Evolutionary conservation across 106 monocot genomes (phyloP), one percentile per base, ranked within the genome.

Genomic region (Acanthochlamys bracteata): DNA sequence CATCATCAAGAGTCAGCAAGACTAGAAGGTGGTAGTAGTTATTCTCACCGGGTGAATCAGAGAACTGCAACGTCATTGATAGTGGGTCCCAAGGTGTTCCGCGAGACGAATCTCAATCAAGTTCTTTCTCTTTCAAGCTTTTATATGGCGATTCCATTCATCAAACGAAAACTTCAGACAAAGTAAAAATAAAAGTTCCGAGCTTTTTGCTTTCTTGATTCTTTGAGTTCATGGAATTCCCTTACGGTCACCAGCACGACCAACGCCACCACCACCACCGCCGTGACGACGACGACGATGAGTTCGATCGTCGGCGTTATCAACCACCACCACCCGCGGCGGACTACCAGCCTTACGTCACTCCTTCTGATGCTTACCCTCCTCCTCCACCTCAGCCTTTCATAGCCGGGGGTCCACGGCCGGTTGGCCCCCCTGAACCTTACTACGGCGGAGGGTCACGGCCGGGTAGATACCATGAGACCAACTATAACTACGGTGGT

Each of bases 201-300:
- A 43, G 43, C 13, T 43, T 7, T 13, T 43, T 43, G 43, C 43
- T 49, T 4, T 49, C 15, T 49, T 14, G 12, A 12, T 49, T 49
- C 17, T 12, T 13, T 49, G 26, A 16, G 41, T 41, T 21, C 20
- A 66, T 66, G 66, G 66, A 66, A 19, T 66, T 65, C 23, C 65
- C 66, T 7, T 53, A 53, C 3, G 66, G 53, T 10, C 64, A 51
- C 33, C 33, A 33, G 6, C n/a, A n/a, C n/a, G n/a, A n/a, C n/a
- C n/a, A 43, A 8, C 43, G 20, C 39, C 58, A 59, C 21, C 70
- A 46, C 21, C 69, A 69, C 43, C 57, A 70, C 25, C 60, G 47
- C 59, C 59, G 20, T 23, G 10, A 23, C n/a, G 19, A 33, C 26
- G 51, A 61, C 15, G 70, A 61, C 7, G 60, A 70, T 3, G 58